Percentiles rank a stretch among this genome's conserved stretches.
These are phyloP conservation scores for Calonectria fujianensis DNA, from an alignment of 2,329 filamentous ascomycete species.

Conservation along the genomic window DNA sequence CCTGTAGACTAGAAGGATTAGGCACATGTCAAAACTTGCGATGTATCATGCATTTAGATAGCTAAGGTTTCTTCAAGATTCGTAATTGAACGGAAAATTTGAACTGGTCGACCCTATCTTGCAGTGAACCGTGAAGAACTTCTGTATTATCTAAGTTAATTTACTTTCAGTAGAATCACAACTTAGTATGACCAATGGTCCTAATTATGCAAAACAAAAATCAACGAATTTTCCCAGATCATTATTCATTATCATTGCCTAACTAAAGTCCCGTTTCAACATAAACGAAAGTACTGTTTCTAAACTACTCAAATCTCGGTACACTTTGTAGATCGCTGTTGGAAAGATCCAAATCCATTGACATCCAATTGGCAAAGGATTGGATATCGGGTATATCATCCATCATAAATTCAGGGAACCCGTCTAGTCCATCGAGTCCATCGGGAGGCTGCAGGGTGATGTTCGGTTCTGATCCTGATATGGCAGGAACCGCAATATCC, in stretches of 20 bases:
- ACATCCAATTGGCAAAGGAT: constrained; percentile 14
- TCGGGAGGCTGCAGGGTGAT: neutral
- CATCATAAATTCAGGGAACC: constrained; percentile 17
- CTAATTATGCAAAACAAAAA: neutral
- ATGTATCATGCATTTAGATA: constrained; percentile 13
- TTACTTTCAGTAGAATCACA: neutral
- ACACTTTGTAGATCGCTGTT: constrained; percentile 17
- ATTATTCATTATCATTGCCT: neutral
- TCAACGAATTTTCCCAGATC: neutral
- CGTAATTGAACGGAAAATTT: neutral
- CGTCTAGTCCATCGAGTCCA: neutral
- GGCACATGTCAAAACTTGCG: no score
- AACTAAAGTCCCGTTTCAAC: neutral
- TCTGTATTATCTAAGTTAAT: neutral
- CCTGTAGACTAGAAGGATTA: neutral
- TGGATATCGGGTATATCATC: constrained; percentile 11
- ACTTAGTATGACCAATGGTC: no score
- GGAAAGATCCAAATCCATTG: constrained; percentile 26
- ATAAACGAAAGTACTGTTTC: neutral
- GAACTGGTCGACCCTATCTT: neutral
- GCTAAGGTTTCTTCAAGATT: neutral
- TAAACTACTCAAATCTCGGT: neutral
- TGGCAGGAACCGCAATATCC: neutral
- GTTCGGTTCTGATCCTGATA: neutral
- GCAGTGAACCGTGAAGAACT: no score